Percentiles rank a stretch among this genome's conserved stretches.
phyloP scores from a whole-genome alignment of 257 asterid genomes.

The Ehretia macrophylla region DNA sequence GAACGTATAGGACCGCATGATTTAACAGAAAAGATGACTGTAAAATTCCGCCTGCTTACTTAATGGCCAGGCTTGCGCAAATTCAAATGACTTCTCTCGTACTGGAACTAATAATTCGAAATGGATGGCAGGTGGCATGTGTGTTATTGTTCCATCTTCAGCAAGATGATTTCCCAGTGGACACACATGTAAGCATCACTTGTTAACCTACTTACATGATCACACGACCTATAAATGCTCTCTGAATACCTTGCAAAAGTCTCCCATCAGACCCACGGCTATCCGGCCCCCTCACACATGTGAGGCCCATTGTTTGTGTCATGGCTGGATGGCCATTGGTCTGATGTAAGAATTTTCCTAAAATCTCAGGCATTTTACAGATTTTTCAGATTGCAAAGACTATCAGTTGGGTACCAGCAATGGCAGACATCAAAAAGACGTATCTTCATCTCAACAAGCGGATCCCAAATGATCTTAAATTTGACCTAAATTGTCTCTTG shows the following conservation, averaged over 20 bases:
- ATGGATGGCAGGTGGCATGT: conserved; percentile 68
- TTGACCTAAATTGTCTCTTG: conserved; percentile 81
- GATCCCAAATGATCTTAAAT: conserved; percentile 70
- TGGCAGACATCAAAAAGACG: conserved; percentile 55
- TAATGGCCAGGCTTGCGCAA: too few relatives aligned
- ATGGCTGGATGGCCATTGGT: too few relatives aligned
- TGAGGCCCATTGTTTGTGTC: too few relatives aligned
- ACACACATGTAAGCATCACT: conserved; percentile 65
- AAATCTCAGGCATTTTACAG: conserved; percentile 28
- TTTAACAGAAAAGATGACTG: too few relatives aligned
- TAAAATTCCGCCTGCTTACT: too few relatives aligned
- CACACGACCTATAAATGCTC: too few relatives aligned
- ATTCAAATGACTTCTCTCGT: background rate
- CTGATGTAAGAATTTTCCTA: too few relatives aligned
- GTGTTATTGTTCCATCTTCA: conserved; percentile 87
- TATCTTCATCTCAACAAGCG: conserved; percentile 67
- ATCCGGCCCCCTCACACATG: too few relatives aligned
- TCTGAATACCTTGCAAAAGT: too few relatives aligned
- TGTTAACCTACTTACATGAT: background rate
- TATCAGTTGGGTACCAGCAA: conserved; percentile 65
- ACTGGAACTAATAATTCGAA: conserved; percentile 14
- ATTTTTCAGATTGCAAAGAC: conserved; percentile 75
- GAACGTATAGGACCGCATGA: too few relatives aligned
- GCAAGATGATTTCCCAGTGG: conserved; percentile 81
- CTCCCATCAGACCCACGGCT: too few relatives aligned